phyloP scores from a whole-genome alignment of 306 rosid genomes.

The Vigna angularis region DNA sequence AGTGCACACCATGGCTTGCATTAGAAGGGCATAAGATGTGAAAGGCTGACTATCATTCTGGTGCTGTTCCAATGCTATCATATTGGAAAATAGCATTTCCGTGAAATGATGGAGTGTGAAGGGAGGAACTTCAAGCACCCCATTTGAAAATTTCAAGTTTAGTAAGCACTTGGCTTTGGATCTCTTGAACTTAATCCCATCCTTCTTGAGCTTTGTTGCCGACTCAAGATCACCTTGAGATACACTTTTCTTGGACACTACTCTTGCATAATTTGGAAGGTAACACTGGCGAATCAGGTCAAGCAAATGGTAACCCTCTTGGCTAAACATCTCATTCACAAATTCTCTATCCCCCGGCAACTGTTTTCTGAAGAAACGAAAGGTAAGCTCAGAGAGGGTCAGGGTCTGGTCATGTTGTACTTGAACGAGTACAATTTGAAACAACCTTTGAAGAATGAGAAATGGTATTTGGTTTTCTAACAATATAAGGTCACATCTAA shows the following conservation, averaged over 20 bases:
- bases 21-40: slow-evolving; percentile 6
- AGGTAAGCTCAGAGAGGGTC: slow-evolving; percentile 6
- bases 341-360: background rate
- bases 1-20: slow-evolving; percentile 1
- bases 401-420: background rate
- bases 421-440: background rate
- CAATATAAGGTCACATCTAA: slow-evolving; percentile 11
- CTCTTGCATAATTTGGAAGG: background rate
- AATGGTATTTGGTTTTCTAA: slow-evolving; percentile 25
- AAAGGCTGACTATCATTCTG: background rate
- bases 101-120: background rate
- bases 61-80: slow-evolving; percentile 11
- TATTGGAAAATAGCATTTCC: slow-evolving; percentile 6
- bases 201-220: slow-evolving; percentile 18
- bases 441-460: slow-evolving; percentile 4
- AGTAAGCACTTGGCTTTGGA: background rate
- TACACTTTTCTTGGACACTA: background rate
- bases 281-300: slow-evolving; percentile 16
- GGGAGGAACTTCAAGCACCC: slow-evolving; percentile 17
- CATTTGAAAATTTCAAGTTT: slow-evolving; percentile 3
- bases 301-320: slow-evolving; percentile 17
- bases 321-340: background rate
- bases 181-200: background rate
- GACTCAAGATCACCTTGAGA: background rate
- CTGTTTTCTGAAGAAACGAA: slow-evolving; percentile 15